Base-by-base conservation (phyloP, 495 filamentous ascomycete genomes). In the Trichoderma asperelloides region DNA sequence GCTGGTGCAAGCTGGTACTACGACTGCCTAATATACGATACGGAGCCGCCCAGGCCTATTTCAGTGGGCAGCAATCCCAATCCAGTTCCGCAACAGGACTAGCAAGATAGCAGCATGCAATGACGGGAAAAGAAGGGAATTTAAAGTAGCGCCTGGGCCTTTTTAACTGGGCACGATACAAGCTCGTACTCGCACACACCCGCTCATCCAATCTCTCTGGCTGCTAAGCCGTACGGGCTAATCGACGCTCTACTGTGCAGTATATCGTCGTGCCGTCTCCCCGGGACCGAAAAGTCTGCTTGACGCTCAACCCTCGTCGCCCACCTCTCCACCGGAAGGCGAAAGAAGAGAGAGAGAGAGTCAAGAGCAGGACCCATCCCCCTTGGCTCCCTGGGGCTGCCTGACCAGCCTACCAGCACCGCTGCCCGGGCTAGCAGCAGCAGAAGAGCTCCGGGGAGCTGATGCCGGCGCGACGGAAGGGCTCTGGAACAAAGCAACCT, bases 391-490 rank as follows among this genome's bases (percentile, higher is more conserved):
- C n/a, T 21, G 49, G 23, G 49, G 21, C 15, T 16, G 18, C 5
- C 49, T 11, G 43, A n/a, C 49, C 28, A 25, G 27, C 55, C 28
- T 33, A 33, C 55, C n/a, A n/a, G n/a, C n/a, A n/a, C n/a, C n/a
- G n/a, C n/a, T n/a, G n/a, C n/a, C 12, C 25, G 55, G 55, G 2
- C 55, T 60, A 30, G 33, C 33, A 37, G 33, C 33, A 37, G 30
- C 33, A 37, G 33, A 4, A 37, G 25, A 60, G 55, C 27, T 60
- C 55, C 55, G 55, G 55, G 55, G 55, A 60, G 55, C 27, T 30
- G 25, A 33, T 60, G 8, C 55, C 55, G 55, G 55, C 55, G 25
- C 27, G 55, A 60, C 55, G 55, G 55, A 60, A 60, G 55, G 55
- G 9, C 55, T 60, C 55, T 60, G 55, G 55, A 30, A 60, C 55